Evolutionary conservation across 192 early-diverging fungal species (phyloP).

Genomic region (Gonapodya prolifera): DNA sequence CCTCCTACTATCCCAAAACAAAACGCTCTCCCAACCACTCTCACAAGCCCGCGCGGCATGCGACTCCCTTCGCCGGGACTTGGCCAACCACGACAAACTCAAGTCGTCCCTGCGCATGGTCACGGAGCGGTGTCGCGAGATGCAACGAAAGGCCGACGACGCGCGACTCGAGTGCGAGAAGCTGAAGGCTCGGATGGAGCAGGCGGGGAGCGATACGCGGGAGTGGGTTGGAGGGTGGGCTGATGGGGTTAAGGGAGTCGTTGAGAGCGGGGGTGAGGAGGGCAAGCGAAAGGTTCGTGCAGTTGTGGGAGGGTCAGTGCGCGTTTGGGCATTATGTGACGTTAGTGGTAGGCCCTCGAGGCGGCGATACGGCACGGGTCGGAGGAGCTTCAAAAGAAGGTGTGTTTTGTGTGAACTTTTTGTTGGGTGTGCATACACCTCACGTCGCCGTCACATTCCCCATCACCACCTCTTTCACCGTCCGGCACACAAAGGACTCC

Average conservation of each 20-base stretch:
- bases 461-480: no score
- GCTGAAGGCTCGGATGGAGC: constrained; percentile 43
- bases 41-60: constrained; percentile 45
- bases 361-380: neutral
- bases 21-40: constrained; percentile 46
- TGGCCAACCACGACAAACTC: constrained; percentile 49
- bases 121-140: constrained; percentile 44
- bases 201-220: constrained; percentile 45
- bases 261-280: neutral
- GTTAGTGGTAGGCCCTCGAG: neutral
- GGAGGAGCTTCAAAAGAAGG: neutral
- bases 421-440: no score
- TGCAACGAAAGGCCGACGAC: constrained; percentile 47
- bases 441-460: no score
- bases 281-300: neutral
- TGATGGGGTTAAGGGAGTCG: constrained; percentile 36
- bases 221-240: constrained; percentile 49
- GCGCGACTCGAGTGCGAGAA: constrained; percentile 50
- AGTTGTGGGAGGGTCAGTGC: no score
- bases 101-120: constrained; percentile 45
- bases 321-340: no score
- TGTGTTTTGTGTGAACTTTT: no score
- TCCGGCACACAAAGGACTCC: neutral
- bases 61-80: constrained; percentile 37
- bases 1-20: constrained; percentile 47